Percentiles rank a stretch among this genome's conserved stretches.
These are phyloP conservation scores for Neofusicoccum sp. DNA, from an alignment of 2,329 filamentous ascomycete genomes.

Conservation along the genomic window DNA sequence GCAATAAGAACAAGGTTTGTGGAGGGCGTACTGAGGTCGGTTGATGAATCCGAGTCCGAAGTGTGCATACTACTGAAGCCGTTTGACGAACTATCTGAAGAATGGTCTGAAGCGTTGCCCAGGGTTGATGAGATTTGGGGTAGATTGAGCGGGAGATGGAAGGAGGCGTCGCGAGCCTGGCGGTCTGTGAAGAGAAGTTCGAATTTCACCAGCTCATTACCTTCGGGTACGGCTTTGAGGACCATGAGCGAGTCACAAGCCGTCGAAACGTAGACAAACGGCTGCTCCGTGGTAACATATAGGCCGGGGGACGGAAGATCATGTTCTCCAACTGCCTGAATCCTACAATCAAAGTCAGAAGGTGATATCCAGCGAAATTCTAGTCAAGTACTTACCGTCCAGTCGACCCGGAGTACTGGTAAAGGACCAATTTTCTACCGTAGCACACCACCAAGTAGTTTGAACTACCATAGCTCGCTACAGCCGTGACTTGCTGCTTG, in stretches of 20 bases:
- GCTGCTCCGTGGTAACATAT: slow-evolving; percentile 50
- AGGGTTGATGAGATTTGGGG: not conserved
- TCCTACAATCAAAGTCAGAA: not conserved
- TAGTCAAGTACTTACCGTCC: slow-evolving; percentile 16
- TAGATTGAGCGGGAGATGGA: slow-evolving; percentile 30
- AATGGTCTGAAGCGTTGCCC: not conserved
- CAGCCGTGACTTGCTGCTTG: slow-evolving; percentile 35
- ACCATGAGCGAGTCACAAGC: slow-evolving; percentile 56
- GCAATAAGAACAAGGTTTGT: slow-evolving; percentile 33
- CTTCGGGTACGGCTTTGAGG: slow-evolving; percentile 37
- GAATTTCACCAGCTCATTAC: slow-evolving; percentile 21
- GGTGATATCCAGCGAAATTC: too few relatives aligned
- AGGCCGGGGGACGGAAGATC: slow-evolving; percentile 53
- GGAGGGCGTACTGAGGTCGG: not conserved
- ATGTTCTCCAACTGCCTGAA: slow-evolving; percentile 31
- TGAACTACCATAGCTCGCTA: slow-evolving; percentile 31
- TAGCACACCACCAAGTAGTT: slow-evolving; percentile 30
- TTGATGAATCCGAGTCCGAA: not conserved
- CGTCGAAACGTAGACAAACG: slow-evolving; percentile 58
- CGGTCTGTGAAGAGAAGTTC: slow-evolving; percentile 35
- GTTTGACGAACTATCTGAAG: not conserved
- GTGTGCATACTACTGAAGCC: not conserved
- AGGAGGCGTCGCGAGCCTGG: slow-evolving; percentile 31
- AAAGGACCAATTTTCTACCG: slow-evolving; percentile 33
- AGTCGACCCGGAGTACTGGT: slow-evolving; percentile 30